phyloP scores from a whole-genome alignment of 2,329 filamentous ascomycete genomes.

The Microdochium trichocladiopsis region DNA sequence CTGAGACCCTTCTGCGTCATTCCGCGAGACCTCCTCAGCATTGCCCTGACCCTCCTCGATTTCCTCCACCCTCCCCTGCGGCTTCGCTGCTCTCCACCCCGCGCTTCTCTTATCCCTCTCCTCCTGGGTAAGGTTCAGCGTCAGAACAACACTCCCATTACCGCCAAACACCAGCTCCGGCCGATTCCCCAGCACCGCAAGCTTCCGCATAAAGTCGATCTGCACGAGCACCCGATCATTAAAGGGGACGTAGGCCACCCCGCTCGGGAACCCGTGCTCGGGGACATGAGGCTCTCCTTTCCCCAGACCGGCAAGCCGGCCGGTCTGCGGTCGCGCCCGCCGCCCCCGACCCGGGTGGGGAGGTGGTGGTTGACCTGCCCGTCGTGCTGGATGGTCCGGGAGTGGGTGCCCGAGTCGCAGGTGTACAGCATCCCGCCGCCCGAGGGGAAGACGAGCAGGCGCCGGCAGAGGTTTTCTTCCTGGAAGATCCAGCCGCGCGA shows the following conservation, averaged over 20 bases:
- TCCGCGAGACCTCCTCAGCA: too few species aligned
- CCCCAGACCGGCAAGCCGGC: background rate
- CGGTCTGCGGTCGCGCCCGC: background rate
- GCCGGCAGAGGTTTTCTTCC: background rate
- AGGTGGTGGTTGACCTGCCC: background rate
- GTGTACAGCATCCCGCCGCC: background rate
- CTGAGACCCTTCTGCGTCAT: too few species aligned
- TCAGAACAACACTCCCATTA: background rate
- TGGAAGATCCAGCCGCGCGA: background rate
- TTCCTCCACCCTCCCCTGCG: background rate
- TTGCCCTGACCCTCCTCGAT: background rate
- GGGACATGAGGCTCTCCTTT: background rate
- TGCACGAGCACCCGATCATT: background rate
- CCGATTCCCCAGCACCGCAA: background rate
- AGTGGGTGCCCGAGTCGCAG: background rate
- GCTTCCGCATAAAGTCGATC: background rate
- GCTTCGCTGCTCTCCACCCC: background rate
- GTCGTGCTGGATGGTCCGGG: background rate
- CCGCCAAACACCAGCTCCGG: background rate
- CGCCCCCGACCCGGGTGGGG: background rate
- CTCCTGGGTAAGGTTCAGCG: background rate
- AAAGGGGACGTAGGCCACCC: background rate
- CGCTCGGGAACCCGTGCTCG: background rate
- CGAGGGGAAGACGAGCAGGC: background rate
- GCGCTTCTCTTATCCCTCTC: background rate